Conservation (phyloP, 352 stramenopile genomes). For the Phytophthora sp. region DNA sequence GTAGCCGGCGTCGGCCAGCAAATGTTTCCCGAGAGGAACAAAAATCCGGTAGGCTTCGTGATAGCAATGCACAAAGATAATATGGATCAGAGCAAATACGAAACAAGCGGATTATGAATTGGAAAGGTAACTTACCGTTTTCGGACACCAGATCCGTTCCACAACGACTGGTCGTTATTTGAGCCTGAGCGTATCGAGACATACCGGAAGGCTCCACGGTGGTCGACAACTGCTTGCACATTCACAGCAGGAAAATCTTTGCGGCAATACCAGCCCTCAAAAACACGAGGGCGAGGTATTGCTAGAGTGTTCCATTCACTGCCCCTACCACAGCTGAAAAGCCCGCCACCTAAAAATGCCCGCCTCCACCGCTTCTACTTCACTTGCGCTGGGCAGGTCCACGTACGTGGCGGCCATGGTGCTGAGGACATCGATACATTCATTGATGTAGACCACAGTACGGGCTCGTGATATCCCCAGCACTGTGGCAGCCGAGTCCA, state of each 20-base stretch:
- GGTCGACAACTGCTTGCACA: slow-evolving; percentile 5
- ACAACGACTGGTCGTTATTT: slow-evolving; percentile 10
- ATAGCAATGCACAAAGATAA: too few species aligned
- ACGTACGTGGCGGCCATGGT: not conserved
- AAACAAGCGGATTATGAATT: too few species aligned
- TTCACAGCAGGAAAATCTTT: slow-evolving; percentile 4
- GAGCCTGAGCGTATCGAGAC: slow-evolving; percentile 2
- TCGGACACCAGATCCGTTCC: slow-evolving; percentile 1
- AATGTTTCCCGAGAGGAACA: too few species aligned
- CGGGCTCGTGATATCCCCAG: not conserved
- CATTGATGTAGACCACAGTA: not conserved
- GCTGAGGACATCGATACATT: too few species aligned
- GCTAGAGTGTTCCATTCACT: not conserved
- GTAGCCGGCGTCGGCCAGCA: too few species aligned
- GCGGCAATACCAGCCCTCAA: slow-evolving; percentile 14
- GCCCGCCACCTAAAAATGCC: not conserved
- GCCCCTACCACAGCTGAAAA: not conserved
- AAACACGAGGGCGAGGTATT: not conserved
- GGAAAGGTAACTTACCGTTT: not conserved
- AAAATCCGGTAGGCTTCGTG: too few species aligned
- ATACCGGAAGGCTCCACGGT: not conserved
- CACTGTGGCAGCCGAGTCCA: not conserved
- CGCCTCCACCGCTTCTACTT: not conserved
- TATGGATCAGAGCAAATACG: too few species aligned
- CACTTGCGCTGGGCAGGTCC: not conserved